Base-by-base conservation (phyloP, 495 filamentous ascomycete species). In the Pyronema domesticum region DNA sequence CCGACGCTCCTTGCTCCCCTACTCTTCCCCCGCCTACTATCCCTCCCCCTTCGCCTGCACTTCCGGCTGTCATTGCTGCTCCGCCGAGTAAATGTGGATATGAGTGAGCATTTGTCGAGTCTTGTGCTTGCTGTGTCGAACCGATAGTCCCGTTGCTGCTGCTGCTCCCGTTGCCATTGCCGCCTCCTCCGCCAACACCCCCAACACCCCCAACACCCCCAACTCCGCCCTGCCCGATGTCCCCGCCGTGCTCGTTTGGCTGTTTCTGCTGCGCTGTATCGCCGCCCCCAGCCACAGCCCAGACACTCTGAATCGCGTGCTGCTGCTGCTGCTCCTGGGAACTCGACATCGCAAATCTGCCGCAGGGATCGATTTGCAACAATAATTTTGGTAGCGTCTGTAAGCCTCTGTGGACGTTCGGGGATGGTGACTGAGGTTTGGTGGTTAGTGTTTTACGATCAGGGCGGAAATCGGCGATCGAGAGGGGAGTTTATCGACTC, bases 381-480 rank as follows among this genome's bases (percentile, higher is more conserved):
- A 19, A 13, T 34, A 35, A 50, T 10, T 10, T 13, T 15, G 8
- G 47, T 50, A 50, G 47, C 47, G 47, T 50, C 47, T 35, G 47
- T 19, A 36, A 36, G 13, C 47, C 19, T 50, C 47, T 50, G 11
- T 19, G 19, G 47, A 50, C 47, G 47, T 50, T 50, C 47, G 47
- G 47, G 11, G 47, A 50, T 42, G 39, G 39, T 50, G 37, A 43
- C 18, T 34, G 48, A 37, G 48, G 13, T 30, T 34, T 34, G 48
- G 48, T 37, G 13, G 33, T 19, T 40, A 43, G 50, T 40, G 50
- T 53, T 53, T 43, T 39, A 53, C 50, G 50, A 43, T 39, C 35
- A 53, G 35, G 13, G 37, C 50, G 50, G 23, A 34, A 53, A 53
- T 53, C 50, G 50, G 50, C 35, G 50, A 53, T 53, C 50, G 50